Evolutionary conservation across 805 yeast genomes (phyloP).

Genomic region (Schwanniomyces polymorphus): DNA sequence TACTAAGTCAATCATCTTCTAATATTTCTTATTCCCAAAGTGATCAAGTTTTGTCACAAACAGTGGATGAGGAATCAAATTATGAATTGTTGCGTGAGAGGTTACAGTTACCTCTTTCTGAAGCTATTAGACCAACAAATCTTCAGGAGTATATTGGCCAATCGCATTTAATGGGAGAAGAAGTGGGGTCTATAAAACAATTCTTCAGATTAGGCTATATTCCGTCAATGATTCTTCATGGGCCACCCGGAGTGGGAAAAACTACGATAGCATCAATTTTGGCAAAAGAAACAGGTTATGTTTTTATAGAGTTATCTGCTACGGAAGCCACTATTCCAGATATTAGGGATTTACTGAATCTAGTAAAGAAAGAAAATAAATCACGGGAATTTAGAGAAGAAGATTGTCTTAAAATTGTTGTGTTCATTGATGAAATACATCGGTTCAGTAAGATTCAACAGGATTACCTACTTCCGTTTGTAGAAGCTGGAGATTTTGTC

Average conservation of each 20-base stretch:
- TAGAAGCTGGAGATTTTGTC: conserved; percentile 79
- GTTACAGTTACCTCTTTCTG: conserved; percentile 58
- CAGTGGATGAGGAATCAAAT: background rate
- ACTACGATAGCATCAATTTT: conserved; percentile 76
- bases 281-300: conserved; percentile 52
- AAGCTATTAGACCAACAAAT: conserved; percentile 73
- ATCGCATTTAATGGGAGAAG: conserved; percentile 62
- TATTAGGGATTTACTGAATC: conserved; percentile 58
- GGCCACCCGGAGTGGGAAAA: conserved; percentile 96
- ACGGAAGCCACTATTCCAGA: conserved; percentile 71
- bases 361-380: conserved; percentile 42
- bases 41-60: background rate
- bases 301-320: conserved; percentile 82
- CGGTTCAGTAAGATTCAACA: conserved; percentile 85
- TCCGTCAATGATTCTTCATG: conserved; percentile 90
- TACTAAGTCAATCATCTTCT: background rate
- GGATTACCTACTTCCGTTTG: conserved; percentile 78
- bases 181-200: conserved; percentile 62
- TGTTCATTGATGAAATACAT: conserved; percentile 93
- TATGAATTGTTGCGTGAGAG: background rate
- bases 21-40: background rate
- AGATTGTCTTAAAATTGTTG: conserved; percentile 32
- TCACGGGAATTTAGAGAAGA: conserved; percentile 45
- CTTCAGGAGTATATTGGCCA: conserved; percentile 84
- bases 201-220: conserved; percentile 63